These are phyloP conservation scores for Herpetospermum pedunculosum DNA, from an alignment of 306 rosid genomes.

Conservation along the genomic window DNA sequence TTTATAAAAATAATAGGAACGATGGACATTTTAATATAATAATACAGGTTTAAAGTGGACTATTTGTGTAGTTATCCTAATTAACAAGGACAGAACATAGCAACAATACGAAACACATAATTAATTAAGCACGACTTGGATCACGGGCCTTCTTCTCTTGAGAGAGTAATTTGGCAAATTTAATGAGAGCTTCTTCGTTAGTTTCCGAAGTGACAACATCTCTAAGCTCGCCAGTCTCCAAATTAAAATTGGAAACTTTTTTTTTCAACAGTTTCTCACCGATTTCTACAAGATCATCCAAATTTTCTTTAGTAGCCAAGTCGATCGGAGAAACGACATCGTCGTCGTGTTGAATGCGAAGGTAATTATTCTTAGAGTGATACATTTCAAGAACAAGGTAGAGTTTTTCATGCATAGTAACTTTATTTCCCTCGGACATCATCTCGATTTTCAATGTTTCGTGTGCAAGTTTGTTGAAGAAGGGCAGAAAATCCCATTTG, in stretches of 20 bases:
- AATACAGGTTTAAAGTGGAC: too few species aligned
- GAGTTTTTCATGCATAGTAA: slow-evolving; percentile 14
- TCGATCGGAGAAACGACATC: neutral
- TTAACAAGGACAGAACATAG: too few species aligned
- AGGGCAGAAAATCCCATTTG: slow-evolving; percentile 20
- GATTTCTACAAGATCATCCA: neutral
- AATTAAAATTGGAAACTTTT: neutral
- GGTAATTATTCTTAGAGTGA: slow-evolving; percentile 7
- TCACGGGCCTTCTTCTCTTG: too few species aligned
- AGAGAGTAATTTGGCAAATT: neutral
- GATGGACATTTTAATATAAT: too few species aligned
- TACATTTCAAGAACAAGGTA: slow-evolving; percentile 12
- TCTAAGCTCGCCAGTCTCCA: too few species aligned
- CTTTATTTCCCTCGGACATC: slow-evolving; percentile 14
- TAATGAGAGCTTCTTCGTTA: neutral
- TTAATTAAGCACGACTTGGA: too few species aligned
- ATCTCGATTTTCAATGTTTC: neutral
- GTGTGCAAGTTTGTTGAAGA: too few species aligned
- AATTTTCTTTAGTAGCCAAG: neutral
- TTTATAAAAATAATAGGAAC: too few species aligned
- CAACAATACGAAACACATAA: too few species aligned
- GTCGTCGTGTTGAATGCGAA: slow-evolving; percentile 9
- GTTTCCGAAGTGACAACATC: neutral
- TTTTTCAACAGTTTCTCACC: neutral
- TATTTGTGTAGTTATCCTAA: too few species aligned